Evolutionary conservation across 805 yeast genomes (phyloP).

Genomic region (Candida methanosorbosa): DNA sequence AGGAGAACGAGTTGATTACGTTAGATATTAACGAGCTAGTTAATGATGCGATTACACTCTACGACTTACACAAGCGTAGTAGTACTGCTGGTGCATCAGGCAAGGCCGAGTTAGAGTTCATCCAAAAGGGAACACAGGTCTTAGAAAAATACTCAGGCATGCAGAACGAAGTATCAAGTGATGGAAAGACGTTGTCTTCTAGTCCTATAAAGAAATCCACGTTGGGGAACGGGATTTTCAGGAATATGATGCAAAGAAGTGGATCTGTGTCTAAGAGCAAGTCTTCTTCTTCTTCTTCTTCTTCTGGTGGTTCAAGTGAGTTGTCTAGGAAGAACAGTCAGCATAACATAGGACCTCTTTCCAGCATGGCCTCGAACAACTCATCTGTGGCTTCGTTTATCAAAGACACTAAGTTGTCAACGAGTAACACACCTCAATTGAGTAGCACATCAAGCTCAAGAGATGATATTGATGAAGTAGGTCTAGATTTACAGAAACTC

Average conservation of each 20-base stretch:
- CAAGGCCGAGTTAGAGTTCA: background rate
- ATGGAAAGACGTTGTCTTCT: slow-evolving; percentile 8
- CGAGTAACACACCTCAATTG: background rate
- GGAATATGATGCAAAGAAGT: slow-evolving; percentile 6
- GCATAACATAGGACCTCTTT: too few species aligned
- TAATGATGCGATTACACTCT: slow-evolving; percentile 12
- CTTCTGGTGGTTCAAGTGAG: background rate
- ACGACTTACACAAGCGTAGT: slow-evolving; percentile 1
- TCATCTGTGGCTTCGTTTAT: too few species aligned
- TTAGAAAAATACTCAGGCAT: slow-evolving; percentile 14
- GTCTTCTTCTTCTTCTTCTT: background rate
- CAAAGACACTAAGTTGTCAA: background rate
- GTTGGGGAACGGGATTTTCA: slow-evolving; percentile 3
- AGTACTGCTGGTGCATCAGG: too few species aligned
- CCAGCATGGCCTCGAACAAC: too few species aligned
- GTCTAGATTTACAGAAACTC: too few species aligned
- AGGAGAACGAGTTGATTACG: slow-evolving; percentile 2
- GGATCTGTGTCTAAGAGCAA: slow-evolving; percentile 1
- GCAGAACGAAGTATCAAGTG: slow-evolving; percentile 9
- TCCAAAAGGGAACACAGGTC: slow-evolving; percentile 7
- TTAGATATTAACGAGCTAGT: slow-evolving; percentile 9
- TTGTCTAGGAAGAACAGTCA: background rate
- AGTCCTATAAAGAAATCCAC: slow-evolving; percentile 7
- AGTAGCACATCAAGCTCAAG: too few species aligned
- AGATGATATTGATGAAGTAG: too few species aligned